Conservation (phyloP, 768 basidiomycete genomes). For the Cubamyces lactineus region DNA sequence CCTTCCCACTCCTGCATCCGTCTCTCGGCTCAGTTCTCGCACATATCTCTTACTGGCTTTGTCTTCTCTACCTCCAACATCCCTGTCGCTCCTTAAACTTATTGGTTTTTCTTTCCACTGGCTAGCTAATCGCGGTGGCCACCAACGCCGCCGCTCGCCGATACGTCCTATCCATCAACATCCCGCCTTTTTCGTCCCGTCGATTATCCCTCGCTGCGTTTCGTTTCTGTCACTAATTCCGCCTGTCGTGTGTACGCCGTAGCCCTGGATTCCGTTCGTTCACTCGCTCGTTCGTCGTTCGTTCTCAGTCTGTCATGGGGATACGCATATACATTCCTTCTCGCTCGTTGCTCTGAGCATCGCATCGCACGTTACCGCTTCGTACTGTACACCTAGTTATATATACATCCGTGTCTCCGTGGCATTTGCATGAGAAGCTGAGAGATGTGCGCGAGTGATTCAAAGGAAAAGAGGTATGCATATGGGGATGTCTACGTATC, state of each 20-base stretch:
- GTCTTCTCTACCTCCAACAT: background rate
- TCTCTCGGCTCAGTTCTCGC: background rate
- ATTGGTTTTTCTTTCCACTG: slow-evolving; percentile 6
- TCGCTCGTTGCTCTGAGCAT: slow-evolving; percentile 26
- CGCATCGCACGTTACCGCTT: slow-evolving; percentile 18
- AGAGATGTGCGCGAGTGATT: background rate
- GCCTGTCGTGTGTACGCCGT: slow-evolving; percentile 11
- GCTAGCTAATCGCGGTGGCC: slow-evolving; percentile 10
- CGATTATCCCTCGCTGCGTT: background rate
- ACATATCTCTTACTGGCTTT: background rate
- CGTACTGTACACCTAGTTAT: slow-evolving; percentile 25
- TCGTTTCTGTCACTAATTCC: background rate
- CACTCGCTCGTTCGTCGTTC: slow-evolving; percentile 6
- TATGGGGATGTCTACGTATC: too few relatives aligned
- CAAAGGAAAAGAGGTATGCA: too few relatives aligned
- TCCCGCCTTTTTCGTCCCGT: too few relatives aligned
- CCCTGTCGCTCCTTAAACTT: slow-evolving; percentile 12
- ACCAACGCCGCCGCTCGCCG: background rate
- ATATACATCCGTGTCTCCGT: slow-evolving; percentile 15
- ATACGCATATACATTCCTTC: slow-evolving; percentile 7
- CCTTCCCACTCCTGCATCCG: background rate
- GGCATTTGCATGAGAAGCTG: background rate
- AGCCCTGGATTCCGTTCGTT: slow-evolving; percentile 15
- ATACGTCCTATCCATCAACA: too few relatives aligned
- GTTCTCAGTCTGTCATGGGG: slow-evolving; percentile 7